phyloP scores from a whole-genome alignment of 2,329 filamentous ascomycete species.

The Aspergillus sclerotialis region DNA sequence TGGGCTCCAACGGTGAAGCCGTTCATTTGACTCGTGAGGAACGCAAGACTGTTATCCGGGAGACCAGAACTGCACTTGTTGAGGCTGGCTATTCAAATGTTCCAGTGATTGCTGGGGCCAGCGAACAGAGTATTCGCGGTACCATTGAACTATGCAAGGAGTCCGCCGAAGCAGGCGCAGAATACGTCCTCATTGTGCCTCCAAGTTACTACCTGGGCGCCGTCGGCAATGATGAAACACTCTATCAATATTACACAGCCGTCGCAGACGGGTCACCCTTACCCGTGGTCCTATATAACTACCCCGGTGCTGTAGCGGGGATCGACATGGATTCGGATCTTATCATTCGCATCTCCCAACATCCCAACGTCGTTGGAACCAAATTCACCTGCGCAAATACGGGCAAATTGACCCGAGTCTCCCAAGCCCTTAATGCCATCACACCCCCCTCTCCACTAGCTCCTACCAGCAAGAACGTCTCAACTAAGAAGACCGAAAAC shows the following conservation, averaged over 20 bases:
- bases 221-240: constrained; percentile 61
- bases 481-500: constrained; percentile 23
- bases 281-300: constrained; percentile 84
- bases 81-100: constrained; percentile 67
- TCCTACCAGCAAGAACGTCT: constrained; percentile 14
- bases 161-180: constrained; percentile 62
- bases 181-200: constrained; percentile 72
- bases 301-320: constrained; percentile 77
- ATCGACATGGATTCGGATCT: constrained; percentile 88
- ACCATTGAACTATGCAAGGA: constrained; percentile 69
- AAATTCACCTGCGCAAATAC: constrained; percentile 93
- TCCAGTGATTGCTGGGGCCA: constrained; percentile 77
- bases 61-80: constrained; percentile 75
- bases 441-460: constrained; percentile 46
- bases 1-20: constrained; percentile 88
- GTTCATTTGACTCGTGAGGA: constrained; percentile 75
- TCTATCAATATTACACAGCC: constrained; percentile 65
- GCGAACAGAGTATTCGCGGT: constrained; percentile 71
- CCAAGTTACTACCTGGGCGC: constrained; percentile 76
- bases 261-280: constrained; percentile 71
- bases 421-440: constrained; percentile 62
- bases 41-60: constrained; percentile 65
- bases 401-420: constrained; percentile 79
- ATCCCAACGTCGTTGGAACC: constrained; percentile 78
- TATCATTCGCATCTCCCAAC: constrained; percentile 68